Base-by-base conservation (phyloP, 2,329 filamentous ascomycete species). In the Xylaria digitata region DNA sequence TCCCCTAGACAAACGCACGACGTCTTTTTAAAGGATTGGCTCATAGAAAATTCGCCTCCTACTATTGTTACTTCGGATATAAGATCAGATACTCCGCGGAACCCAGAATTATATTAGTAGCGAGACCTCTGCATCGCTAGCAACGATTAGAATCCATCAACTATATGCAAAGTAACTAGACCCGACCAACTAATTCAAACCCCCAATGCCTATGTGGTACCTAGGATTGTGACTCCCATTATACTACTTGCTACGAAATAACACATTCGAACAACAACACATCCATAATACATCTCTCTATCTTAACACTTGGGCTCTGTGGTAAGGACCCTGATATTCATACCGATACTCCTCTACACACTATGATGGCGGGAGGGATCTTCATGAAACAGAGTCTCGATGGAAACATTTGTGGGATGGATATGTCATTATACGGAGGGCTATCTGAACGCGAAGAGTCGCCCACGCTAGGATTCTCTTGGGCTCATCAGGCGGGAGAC, bases 311-410 rank as follows among this genome's bases (percentile, higher is more conserved):
- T n/a, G n/a, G n/a, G n/a, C 11, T 42, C 37, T 43, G 37, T 21
- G 13, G 23, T n/a, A 9, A 19, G 19, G 15, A 6, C n/a, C 32
- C 40, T 26, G n/a, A 19, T 15, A 55, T 21, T 21, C 15, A n/a
- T 34, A 43, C 52, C 17, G 21, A 26, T 3, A 34, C 42, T 17
- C 19, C 26, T 50, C 30, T 45, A 15, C 46, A 9, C 49, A 26
- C n/a, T 37, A 66, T 52, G 58, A 68, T 68, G 63, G 46, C 58
- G 19, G 32, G 53, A 54, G 34, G 52, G 30, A 32, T 55, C n/a
- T 40, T 40, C 30, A 46, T 61, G 34, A 40, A 32, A 26, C 59
- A 52, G 32, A 59, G 32, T 34, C 40, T 43, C 30, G 55, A 53
- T 1, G 42, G 50, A 7, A 60, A 66, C 46, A 6, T 17, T 21